Base-by-base conservation (phyloP, 768 basidiomycete species). In the Steccherinum ochraceum region DNA sequence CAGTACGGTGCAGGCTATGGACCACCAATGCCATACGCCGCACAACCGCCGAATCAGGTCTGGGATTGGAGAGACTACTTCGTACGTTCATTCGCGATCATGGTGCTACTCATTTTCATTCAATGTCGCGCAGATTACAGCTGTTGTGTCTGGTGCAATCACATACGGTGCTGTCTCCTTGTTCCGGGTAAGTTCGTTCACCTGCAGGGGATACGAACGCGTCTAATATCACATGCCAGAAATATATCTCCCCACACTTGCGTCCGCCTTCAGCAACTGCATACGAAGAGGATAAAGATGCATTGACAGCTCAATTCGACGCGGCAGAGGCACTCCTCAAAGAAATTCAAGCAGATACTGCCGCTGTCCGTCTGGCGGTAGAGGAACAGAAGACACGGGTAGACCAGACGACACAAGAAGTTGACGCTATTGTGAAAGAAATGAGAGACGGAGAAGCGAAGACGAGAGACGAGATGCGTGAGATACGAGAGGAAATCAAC, bases 11-110 rank as follows among this genome's bases (percentile, higher is more conserved):
- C 73, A 45, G 60, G 66, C 1, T 86, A 83, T 66, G 71, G 66
- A 2, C 30, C 30, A 7, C 69, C 74, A 18, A 68, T 73, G 54
- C 64, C 69, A 13, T 73, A 70, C 60, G 46, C 55, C 46, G 62
- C 64, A 24, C 67, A 77, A 55, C 74, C 74, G 13, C 68, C 67
- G 21, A 61, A 69, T 20, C 81, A 78, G 7, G 74, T 72, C 52
- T 83, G 89, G 80, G 95, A 98, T 66, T 99, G 96, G 96, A 76
- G 94, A 52, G 96, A 99, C 69, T 92, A 95, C 67, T 99, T 98
- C 65, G 93, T 94, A 63, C 62, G 89, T 35, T 35, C 30, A 35
- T 7, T 72, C 18, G 47, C 21, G n/a, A 24, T 57, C 46, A 43
- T 26, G n/a, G 21, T 21, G 39, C 43, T 13, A 19, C 7, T 46